Evolutionary conservation across 176 grass and related monocot species (phyloP), one percentile per base, ranked within the genome.

Genomic region (Ampelocalamus luodianensis): DNA sequence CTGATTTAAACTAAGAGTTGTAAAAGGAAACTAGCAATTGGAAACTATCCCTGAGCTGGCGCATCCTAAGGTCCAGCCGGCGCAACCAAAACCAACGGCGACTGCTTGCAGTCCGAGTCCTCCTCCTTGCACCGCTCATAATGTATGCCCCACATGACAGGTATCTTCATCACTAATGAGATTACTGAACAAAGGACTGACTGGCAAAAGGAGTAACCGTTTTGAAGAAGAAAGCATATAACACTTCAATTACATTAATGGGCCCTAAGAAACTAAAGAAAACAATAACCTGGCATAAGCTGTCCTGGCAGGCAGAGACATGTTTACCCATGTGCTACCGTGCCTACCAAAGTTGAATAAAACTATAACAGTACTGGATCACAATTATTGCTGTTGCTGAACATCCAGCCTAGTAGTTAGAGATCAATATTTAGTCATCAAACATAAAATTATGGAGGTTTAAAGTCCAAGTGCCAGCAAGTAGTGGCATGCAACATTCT

Each of bases 381-480:
- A 84, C 68, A 89, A 83, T 89, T 67, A 85, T 85, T 80, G 68
- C 16, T 71, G 72, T 39, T 79, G 56, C 87, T 67, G 58, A 68
- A 73, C 46, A 84, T 73, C 67, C 58, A 89, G 67, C 67, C 58
- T 79, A 72, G 27, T 79, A 84, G 58, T 72, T 89, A 79, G 69
- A 22, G 26, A 79, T 84, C 50, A 26, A 51, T 40, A 55, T 66
- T 72, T 73, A 20, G 45, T 4, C 44, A 24, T 73, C 44, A 74
- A 74, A 53, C 14, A 76, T 38, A 37, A 49, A 83, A 54, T 38
- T 26, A 56, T 58, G 67, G 17, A 66, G 38, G 36, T 78, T 67
- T 71, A 78, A 87, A 79, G 67, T 67, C 37, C 37, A 24, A 56
- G 10, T 79, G 67, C 38, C 87, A 60, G 59, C 59, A 46, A 79